Evolutionary conservation across 306 rosid species (phyloP).

Genomic region (Malus orientalis): DNA sequence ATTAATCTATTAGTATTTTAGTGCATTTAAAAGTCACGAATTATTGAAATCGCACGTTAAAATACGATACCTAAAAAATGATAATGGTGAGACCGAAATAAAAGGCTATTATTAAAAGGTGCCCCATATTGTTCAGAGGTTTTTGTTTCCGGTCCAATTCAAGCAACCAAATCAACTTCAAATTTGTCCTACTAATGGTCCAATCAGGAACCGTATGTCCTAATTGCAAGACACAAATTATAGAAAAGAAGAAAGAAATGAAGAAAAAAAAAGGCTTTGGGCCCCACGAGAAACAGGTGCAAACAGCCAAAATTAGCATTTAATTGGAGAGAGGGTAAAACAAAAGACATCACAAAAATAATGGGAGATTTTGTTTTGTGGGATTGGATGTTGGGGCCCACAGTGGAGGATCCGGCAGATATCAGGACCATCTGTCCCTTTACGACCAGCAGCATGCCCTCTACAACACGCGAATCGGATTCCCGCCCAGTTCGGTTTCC

Average conservation of each 20-base stretch:
- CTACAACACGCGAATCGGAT: slow-evolving; percentile 69
- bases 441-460: slow-evolving; percentile 76
- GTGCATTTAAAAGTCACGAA: not conserved
- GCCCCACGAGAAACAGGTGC: slow-evolving; percentile 26
- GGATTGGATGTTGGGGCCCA: slow-evolving; percentile 44
- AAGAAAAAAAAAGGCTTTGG: not conserved
- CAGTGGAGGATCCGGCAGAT: slow-evolving; percentile 3
- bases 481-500: slow-evolving; percentile 20
- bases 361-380: slow-evolving; percentile 34
- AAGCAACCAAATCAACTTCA: slow-evolving; percentile 14
- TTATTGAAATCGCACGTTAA: too few relatives aligned
- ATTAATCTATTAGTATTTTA: not conserved
- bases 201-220: slow-evolving; percentile 24
- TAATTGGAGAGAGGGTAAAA: slow-evolving; percentile 31
- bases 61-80: not conserved
- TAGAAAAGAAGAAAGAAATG: rapidly evolving
- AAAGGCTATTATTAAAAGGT: not conserved
- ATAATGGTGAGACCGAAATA: not conserved
- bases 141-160: not conserved
- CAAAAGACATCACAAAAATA: slow-evolving; percentile 42
- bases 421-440: slow-evolving; percentile 76
- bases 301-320: slow-evolving; percentile 44
- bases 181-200: slow-evolving; percentile 21
- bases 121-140: not conserved
- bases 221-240: slow-evolving; percentile 13